Evolutionary conservation across 208 protist genomes (phyloP), one percentile per base, ranked within the genome.

Genomic region (Trypanosoma caninum): DNA sequence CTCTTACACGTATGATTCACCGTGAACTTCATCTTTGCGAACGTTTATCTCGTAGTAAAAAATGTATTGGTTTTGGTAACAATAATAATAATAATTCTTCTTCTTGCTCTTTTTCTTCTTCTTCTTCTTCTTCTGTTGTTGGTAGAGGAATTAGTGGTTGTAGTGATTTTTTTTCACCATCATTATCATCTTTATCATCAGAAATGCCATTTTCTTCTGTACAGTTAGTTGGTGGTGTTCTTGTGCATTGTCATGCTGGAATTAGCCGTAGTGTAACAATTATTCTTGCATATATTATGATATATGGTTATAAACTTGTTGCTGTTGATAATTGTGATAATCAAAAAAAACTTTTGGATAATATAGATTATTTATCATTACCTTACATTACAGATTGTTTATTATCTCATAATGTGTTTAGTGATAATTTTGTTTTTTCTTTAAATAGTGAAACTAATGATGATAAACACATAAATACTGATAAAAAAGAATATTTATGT

Each of bases 201-300:
- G 14, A 14, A 14, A 59, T 52, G 58, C 55, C 22, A 10, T 7
- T 1, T 20, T 25, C 14, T 3, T 28, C 2, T 28, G 51, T 33
- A 6, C 25, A 4, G 16, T n/a, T 13, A 47, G 78, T 61, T 58
- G 86, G 86, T 23, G 78, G 83, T 38, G 72, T 91, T 30, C 76
- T 94, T 34, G 76, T 94, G 47, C 81, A 91, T 73, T 94, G 88
- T 56, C 82, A 82, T 11, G 82, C 85, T 72, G 88, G 88, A 42
- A 76, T 94, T 20, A 91, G 83, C 51, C 82, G 88, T 34, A 91
- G 83, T 40, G 88, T 82, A 23, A 74, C 80, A 20, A 76, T 92
- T 44, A 57, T 94, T 8, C 58, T 94, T 16, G 84, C 82, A 13
- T 94, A 94, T 35, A 64, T 92, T 34, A 91, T 94, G 23, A 69